These are phyloP conservation scores for Coprinopsis sp. DNA, from an alignment of 768 basidiomycete species.

Conservation along the genomic window DNA sequence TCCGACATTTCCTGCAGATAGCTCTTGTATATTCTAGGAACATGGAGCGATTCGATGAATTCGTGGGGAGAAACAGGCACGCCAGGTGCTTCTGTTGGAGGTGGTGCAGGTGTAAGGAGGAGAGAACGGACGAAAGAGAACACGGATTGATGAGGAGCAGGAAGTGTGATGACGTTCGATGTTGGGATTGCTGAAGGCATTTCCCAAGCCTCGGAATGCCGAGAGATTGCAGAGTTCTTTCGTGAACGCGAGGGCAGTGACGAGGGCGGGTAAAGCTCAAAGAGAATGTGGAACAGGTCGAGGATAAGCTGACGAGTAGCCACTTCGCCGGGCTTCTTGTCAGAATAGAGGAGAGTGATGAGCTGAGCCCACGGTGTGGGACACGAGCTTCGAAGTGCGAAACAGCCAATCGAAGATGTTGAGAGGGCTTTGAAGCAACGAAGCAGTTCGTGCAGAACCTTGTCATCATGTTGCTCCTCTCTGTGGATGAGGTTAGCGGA, in stretches of 20 bases:
- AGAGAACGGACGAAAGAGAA: constrained; percentile 73
- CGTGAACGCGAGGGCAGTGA: constrained; percentile 50
- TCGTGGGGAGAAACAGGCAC: constrained; percentile 54
- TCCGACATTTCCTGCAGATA: constrained; percentile 58
- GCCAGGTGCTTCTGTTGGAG: constrained; percentile 27
- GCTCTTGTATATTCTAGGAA: constrained; percentile 33
- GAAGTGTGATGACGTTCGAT: constrained; percentile 58
- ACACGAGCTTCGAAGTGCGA: constrained; percentile 83
- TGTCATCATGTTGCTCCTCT: constrained; percentile 97
- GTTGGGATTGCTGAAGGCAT: constrained; percentile 32
- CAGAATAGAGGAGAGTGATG: constrained; percentile 82
- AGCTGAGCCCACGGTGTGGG: constrained; percentile 87
- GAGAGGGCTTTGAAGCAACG: constrained; percentile 93
- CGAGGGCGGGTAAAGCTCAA: constrained; percentile 80
- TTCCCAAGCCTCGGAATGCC: constrained; percentile 57
- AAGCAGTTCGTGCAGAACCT: constrained; percentile 85
- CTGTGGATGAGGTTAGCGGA: constrained; percentile 33
- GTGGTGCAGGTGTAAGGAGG: constrained; percentile 51
- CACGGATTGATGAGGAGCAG: constrained; percentile 65
- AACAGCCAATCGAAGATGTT: constrained; percentile 84
- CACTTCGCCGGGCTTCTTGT: constrained; percentile 97
- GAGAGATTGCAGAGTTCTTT: constrained; percentile 18
- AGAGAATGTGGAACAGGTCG: constrained; percentile 81
- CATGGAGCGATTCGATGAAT: constrained; percentile 57
- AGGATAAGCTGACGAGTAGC: constrained; percentile 85